phyloP scores from a whole-genome alignment of 2,329 filamentous ascomycete genomes.

The Verticillium klebahnii region DNA sequence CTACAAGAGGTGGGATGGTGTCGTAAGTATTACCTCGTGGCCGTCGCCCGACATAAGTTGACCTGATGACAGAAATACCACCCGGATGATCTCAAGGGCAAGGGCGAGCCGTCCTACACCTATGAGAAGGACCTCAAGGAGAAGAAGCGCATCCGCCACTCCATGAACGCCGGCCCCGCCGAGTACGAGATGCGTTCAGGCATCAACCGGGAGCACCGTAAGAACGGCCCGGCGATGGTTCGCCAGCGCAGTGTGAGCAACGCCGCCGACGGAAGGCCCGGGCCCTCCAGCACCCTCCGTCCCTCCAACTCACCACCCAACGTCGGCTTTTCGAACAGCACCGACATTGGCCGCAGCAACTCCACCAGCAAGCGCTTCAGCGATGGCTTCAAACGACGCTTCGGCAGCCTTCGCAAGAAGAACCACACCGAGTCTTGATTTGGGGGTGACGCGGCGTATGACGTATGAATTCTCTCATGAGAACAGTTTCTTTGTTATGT shows the following conservation, averaged over 20 bases:
- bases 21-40: conserved; percentile 50
- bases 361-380: conserved; percentile 39
- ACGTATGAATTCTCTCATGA: neutral
- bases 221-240: conserved; percentile 19
- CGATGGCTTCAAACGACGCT: conserved; percentile 48
- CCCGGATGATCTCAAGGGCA: conserved; percentile 75
- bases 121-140: conserved; percentile 64
- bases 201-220: conserved; percentile 15
- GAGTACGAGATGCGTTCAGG: conserved; percentile 46
- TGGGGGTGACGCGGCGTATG: neutral
- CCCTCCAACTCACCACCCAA: conserved; percentile 9
- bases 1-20: conserved; percentile 70
- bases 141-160: conserved; percentile 35
- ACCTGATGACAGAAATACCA: conserved; percentile 54
- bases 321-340: conserved; percentile 14
- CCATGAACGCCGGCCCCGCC: conserved; percentile 23
- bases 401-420: conserved; percentile 48
- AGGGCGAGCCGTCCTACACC: conserved; percentile 71
- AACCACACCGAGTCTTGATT: conserved; percentile 17
- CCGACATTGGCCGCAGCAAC: conserved; percentile 30
- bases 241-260: conserved; percentile 42
- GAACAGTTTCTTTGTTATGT: neutral
- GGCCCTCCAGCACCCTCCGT: conserved; percentile 6
- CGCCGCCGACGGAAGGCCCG: conserved; percentile 20
- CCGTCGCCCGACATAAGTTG: neutral